A percentile compares a stretch with the other conserved stretches of the same genome.
phyloP scores from a whole-genome alignment of 2,329 filamentous ascomycete genomes.

The Madurella mycetomatis region DNA sequence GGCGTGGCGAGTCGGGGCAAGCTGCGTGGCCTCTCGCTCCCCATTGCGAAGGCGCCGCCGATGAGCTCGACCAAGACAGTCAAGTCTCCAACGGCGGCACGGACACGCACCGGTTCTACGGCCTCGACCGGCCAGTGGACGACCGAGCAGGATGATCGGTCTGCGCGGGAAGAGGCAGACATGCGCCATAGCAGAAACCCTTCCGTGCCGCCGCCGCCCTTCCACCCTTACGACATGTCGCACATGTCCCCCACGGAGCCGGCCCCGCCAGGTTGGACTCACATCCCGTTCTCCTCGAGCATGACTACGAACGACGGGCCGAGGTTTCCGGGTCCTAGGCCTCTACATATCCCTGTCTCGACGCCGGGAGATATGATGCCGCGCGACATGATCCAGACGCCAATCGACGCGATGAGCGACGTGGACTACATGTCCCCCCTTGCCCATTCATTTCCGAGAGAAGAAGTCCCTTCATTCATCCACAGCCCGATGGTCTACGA shows the following conservation, averaged over 20 bases:
- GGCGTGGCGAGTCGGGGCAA: slow-evolving; percentile 95
- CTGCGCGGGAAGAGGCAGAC: slow-evolving; percentile 34
- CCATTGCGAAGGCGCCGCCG: slow-evolving; percentile 58
- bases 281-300: slow-evolving; percentile 44
- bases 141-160: slow-evolving; percentile 23
- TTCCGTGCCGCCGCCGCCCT: slow-evolving; percentile 44
- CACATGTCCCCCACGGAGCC: slow-evolving; percentile 47
- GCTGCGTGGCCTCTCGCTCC: slow-evolving; percentile 79
- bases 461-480: slow-evolving; percentile 43
- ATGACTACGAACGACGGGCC: slow-evolving; percentile 38
- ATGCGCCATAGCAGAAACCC: slow-evolving; percentile 31
- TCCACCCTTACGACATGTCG: slow-evolving; percentile 46
- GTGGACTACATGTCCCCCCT: slow-evolving; percentile 57
- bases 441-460: slow-evolving; percentile 49
- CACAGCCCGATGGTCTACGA: slow-evolving; percentile 56
- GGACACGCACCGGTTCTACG: slow-evolving; percentile 43
- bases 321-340: slow-evolving; percentile 40
- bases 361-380: slow-evolving; percentile 45
- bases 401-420: slow-evolving; percentile 57
- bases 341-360: slow-evolving; percentile 35
- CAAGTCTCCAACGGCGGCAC: slow-evolving; percentile 34
- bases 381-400: slow-evolving; percentile 47
- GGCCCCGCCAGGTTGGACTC: slow-evolving; percentile 42
- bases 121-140: slow-evolving; percentile 38
- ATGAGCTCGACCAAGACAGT: slow-evolving; percentile 45